Percentiles rank a stretch among this genome's conserved stretches.
phyloP scores from a whole-genome alignment of 75 land plant species.

The Cupressus sempervirens region DNA sequence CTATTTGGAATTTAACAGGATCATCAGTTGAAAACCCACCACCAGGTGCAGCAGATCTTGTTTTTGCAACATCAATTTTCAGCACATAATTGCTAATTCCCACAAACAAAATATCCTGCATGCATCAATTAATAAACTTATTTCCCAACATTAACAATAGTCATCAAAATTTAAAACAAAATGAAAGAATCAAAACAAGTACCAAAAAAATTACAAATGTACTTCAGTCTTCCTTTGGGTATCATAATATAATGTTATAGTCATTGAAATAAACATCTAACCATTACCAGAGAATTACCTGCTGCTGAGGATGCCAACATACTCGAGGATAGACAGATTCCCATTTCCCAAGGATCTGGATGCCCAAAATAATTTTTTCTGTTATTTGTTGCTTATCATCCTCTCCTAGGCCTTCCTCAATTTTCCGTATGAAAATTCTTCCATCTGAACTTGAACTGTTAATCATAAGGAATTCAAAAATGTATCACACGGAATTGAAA shows the following conservation, averaged over 20 bases:
- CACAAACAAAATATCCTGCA: constrained; percentile 82
- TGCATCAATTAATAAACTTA: neutral
- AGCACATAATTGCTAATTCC: constrained; percentile 73
- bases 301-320: constrained; percentile 85
- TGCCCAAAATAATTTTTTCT: constrained; percentile 62
- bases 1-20: constrained; percentile 59
- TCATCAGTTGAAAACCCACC: constrained; percentile 62
- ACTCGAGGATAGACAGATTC: constrained; percentile 73
- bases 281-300: constrained; percentile 28
- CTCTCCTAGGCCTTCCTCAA: constrained; percentile 78
- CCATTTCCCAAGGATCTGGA: constrained; percentile 66
- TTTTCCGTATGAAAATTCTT: constrained; percentile 75
- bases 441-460: constrained; percentile 84
- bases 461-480: neutral
- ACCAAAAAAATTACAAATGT: neutral
- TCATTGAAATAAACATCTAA: neutral
- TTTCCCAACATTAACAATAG: neutral
- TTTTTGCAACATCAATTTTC: constrained; percentile 70
- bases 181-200: neutral
- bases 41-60: constrained; percentile 35
- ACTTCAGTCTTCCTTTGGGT: neutral
- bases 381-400: constrained; percentile 70
- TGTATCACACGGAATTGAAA: neutral
- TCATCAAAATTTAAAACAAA: neutral
- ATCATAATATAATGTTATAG: neutral